Evolutionary conservation across 306 rosid species (phyloP), one percentile per base, ranked within the genome.

Genomic region (Cajanus cajan): DNA sequence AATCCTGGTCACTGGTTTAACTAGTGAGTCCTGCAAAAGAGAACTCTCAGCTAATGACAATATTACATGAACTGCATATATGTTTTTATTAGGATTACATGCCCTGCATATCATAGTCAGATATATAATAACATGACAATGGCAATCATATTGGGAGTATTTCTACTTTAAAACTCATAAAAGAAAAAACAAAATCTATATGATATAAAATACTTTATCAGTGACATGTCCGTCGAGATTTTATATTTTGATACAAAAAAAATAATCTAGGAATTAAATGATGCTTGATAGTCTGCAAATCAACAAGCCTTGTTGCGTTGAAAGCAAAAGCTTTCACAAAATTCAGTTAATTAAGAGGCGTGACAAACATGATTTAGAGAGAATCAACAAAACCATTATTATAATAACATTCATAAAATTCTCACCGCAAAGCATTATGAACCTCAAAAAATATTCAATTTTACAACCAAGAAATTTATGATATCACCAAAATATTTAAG

Each of bases 1-100:
- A 76, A 92, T 92, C 89, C 81, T 87, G 22, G 93, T 92, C 71
- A 92, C 84, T 4, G 98, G 98, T 76, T 90, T 85, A 50, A 95
- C 51, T 65, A 91, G 25, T 11, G 98, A 91, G 68, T 92, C 98
- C 98, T 95, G 90, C 67, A 77, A 58, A 67, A 40, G 64, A 78
- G 13, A 52, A 65, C 34, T 66, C 37, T 36, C 43, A 70, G 84
- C 59, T 12, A 22, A 22, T 25, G 10, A 64, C 8, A 37, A 22
- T 45, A 28, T 13, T 55, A 25, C 22, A 36, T 48, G 36, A 37
- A 22, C 11, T 39, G 1, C 44, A 24, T 43, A 13, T 3, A 14
- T 44, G 10, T 0, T 24, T 52, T 51, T 54, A 71, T 45, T 33
- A 31, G 15, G 51, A 54, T 33, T 36, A 59, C 64, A 78, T 7